phyloP scores from a whole-genome alignment of 164 flowering plant genomes.

The Vitis rupestris region DNA sequence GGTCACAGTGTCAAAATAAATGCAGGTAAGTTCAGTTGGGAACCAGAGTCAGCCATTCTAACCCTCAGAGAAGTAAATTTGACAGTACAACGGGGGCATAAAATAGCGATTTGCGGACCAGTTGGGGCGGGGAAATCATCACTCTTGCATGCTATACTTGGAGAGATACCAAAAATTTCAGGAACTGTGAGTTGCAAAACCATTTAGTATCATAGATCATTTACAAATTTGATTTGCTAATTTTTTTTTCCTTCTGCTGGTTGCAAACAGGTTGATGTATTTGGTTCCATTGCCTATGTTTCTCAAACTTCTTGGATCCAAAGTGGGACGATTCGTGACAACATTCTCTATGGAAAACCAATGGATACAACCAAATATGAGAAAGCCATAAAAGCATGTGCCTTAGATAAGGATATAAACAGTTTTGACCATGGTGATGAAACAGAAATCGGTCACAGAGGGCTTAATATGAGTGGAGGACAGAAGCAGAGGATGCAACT shows the following conservation, averaged over 20 bases:
- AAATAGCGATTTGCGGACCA: constrained; percentile 81
- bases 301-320: constrained; percentile 91
- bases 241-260: not conserved
- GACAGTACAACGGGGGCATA: constrained; percentile 50
- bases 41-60: constrained; percentile 31
- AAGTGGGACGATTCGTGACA: constrained; percentile 83
- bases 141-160: constrained; percentile 67
- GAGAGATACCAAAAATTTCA: constrained; percentile 72
- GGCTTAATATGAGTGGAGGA: constrained; percentile 93
- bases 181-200: constrained; percentile 62
- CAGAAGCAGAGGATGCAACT: constrained; percentile 95
- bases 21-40: constrained; percentile 64
- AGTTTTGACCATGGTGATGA: constrained; percentile 76
- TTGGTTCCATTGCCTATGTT: constrained; percentile 78
- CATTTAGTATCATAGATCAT: not conserved
- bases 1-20: constrained; percentile 28
- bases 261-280: constrained; percentile 49
- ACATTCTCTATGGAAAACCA: constrained; percentile 72
- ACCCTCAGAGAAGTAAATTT: constrained; percentile 46
- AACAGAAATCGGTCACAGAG: constrained; percentile 93
- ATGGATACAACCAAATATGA: constrained; percentile 63
- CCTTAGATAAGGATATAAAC: constrained; percentile 73
- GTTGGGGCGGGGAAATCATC: constrained; percentile 96
- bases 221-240: not conserved
- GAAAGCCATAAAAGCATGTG: constrained; percentile 61